Evolutionary conservation across 495 filamentous ascomycete genomes (phyloP), one percentile per base, ranked within the genome.

Genomic region (Aspergillus baeticus): DNA sequence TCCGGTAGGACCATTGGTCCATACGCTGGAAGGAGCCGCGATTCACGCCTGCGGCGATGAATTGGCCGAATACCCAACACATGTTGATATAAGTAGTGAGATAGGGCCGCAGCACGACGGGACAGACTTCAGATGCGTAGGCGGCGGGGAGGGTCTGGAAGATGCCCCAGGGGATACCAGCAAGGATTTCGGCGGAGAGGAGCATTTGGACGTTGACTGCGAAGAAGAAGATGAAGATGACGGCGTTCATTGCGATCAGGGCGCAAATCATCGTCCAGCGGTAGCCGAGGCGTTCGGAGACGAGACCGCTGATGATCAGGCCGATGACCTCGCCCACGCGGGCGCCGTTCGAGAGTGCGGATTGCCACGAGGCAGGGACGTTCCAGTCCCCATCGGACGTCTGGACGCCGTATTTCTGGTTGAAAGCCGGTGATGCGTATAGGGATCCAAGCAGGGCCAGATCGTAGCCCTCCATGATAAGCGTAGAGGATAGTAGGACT

Each of bases 11-110:
- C 85, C 85, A 88, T 59, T 87, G 61, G 51, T 84, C 82, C 4
- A 69, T 41, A 13, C 83, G 73, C 37, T 73, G 68, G 42, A 86
- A 61, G 77, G 88, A 82, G 23, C 75, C 75, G 67, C 81, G 84
- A 61, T 91, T 84, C 46, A 91, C 87, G 17, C 86, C 88, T 43
- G 86, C 81, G 5, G 81, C 87, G 63, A 92, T 88, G 34, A 88
- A 71, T 65, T 91, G 88, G 14, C 89, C 89, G 5, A 91, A 65
- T 13, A 85, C 87, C 88, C 88, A 92, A 73, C 87, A 91, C 60
- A 88, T 84, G 69, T 91, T 91, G 69, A 92, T 84, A 54, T 90
- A 91, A 29, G 87, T 89, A 0, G 89, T 91, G 51, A 91, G 63
- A 63, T 89, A 90, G n/a, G 83, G 81, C 23, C 89, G 81, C 58